These are phyloP conservation scores for Debaryomyces psychrophilus DNA, from an alignment of 1,139 yeast genomes.

Conservation along the genomic window DNA sequence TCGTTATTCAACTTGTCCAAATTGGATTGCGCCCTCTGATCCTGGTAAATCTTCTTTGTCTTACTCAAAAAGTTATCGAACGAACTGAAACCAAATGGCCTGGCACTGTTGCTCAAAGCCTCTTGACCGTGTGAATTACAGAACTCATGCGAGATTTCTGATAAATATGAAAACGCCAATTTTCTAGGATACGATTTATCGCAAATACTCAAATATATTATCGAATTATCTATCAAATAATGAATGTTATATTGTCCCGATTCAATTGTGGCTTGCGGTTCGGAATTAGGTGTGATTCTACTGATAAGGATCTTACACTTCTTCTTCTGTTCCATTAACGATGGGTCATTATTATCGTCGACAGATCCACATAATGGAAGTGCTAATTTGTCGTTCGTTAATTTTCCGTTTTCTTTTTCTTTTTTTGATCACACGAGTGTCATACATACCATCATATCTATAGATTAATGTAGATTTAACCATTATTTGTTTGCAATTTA, in stretches of 20 bases:
- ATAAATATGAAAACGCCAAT: constrained; percentile 83
- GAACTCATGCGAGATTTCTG: constrained; percentile 83
- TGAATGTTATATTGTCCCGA: constrained; percentile 77
- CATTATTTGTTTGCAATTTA: constrained; percentile 33
- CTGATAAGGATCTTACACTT: constrained; percentile 79
- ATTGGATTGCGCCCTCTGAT: constrained; percentile 87
- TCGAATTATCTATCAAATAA: constrained; percentile 63
- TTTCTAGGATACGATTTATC: constrained; percentile 84
- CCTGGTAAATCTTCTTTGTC: constrained; percentile 86
- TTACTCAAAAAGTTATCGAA: constrained; percentile 84
- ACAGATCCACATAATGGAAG: constrained; percentile 93
- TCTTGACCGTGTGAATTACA: constrained; percentile 77
- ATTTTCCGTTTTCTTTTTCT: constrained; percentile 11
- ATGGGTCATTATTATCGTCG: constrained; percentile 68
- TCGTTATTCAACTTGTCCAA: constrained; percentile 85
- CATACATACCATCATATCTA: constrained; percentile 66
- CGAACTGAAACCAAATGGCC: constrained; percentile 89
- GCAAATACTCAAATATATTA: constrained; percentile 77
- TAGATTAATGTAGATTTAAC: constrained; percentile 74
- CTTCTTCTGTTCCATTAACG: constrained; percentile 75
- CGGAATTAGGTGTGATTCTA: constrained; percentile 79
- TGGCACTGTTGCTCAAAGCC: constrained; percentile 59
- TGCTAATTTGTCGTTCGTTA: constrained; percentile 43
- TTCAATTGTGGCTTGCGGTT: constrained; percentile 83
- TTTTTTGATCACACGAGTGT: background rate